Percentiles rank a stretch among this genome's conserved stretches.
phyloP scores from a whole-genome alignment of 208 protist species.

The Crithidia sp. region DNA sequence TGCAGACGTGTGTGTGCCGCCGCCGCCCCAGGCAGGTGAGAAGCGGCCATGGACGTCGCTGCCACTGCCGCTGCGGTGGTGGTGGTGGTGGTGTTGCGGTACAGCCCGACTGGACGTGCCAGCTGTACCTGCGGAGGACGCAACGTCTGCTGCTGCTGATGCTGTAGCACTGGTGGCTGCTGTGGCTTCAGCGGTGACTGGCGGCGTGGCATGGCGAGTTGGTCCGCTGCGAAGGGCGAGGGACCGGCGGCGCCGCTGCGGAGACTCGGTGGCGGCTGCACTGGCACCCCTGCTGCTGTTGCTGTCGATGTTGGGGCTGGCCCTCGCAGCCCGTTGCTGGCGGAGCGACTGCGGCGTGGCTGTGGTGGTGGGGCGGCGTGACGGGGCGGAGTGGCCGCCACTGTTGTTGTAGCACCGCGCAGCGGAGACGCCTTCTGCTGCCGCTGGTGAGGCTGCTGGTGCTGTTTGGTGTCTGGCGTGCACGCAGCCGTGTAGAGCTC shows the following conservation, averaged over 20 bases:
- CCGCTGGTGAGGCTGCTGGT: neutral
- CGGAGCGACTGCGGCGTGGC: conserved; percentile 15
- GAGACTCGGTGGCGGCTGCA: conserved; percentile 22
- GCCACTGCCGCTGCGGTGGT: neutral
- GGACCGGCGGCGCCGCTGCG: conserved; percentile 2
- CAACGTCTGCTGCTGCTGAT: conserved; percentile 5
- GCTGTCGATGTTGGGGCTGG: neutral
- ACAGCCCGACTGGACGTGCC: conserved; percentile 13
- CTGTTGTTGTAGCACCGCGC: neutral
- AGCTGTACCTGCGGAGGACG: conserved; percentile 28
- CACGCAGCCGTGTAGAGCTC: neutral
- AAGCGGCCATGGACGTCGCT: conserved; percentile 27
- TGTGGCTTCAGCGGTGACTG: neutral
- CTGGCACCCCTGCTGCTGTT: neutral
- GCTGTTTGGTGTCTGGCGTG: neutral
- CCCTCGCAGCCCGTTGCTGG: conserved; percentile 1
- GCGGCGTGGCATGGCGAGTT: conserved; percentile 29
- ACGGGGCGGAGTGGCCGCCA: neutral
- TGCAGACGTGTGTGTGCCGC: conserved; percentile 25
- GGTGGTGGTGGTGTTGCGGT: neutral
- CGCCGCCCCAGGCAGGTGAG: conserved; percentile 25
- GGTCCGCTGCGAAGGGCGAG: conserved; percentile 24
- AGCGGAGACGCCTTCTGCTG: neutral
- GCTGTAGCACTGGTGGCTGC: neutral
- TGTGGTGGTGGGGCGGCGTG: neutral